Conservation (phyloP, 2,329 filamentous ascomycete genomes). For the Pseudogymnoascus sp. region DNA sequence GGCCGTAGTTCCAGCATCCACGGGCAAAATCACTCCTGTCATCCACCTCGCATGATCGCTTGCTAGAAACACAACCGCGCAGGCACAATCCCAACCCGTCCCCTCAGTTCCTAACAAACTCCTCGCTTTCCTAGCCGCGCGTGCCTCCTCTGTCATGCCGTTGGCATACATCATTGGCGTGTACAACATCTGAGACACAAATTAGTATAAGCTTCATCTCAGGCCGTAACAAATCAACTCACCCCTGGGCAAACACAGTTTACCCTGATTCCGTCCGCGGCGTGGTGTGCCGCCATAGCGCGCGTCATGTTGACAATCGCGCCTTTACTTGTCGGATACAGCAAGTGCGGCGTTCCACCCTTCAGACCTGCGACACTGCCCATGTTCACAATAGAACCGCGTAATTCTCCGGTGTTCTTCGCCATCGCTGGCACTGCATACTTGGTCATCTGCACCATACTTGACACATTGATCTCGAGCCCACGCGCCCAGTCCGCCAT, state of each 20-base stretch:
- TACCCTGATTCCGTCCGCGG: constrained; percentile 38
- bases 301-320: constrained; percentile 46
- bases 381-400: constrained; percentile 53
- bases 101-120: constrained; percentile 47
- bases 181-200: constrained; percentile 32
- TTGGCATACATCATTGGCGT: constrained; percentile 36
- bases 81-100: constrained; percentile 43
- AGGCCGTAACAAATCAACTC: constrained; percentile 24
- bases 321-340: constrained; percentile 40
- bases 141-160: constrained; percentile 32
- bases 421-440: constrained; percentile 51
- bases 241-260: constrained; percentile 47
- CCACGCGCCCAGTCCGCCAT: constrained; percentile 46
- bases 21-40: constrained; percentile 37
- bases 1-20: constrained; percentile 38
- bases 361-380: constrained; percentile 48
- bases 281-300: constrained; percentile 46
- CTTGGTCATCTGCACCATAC: constrained; percentile 57
- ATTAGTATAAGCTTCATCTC: not conserved
- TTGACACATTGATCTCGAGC: constrained; percentile 53
- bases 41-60: constrained; percentile 44
- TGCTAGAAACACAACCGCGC: constrained; percentile 42
- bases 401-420: constrained; percentile 37
- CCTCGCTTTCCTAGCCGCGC: constrained; percentile 31
- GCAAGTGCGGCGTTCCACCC: constrained; percentile 35